Percentiles rank a stretch among this genome's conserved stretches.
These are phyloP conservation scores for Nadsonia fulvescens DNA, from an alignment of 805 yeast genomes.

Conservation along the genomic window DNA sequence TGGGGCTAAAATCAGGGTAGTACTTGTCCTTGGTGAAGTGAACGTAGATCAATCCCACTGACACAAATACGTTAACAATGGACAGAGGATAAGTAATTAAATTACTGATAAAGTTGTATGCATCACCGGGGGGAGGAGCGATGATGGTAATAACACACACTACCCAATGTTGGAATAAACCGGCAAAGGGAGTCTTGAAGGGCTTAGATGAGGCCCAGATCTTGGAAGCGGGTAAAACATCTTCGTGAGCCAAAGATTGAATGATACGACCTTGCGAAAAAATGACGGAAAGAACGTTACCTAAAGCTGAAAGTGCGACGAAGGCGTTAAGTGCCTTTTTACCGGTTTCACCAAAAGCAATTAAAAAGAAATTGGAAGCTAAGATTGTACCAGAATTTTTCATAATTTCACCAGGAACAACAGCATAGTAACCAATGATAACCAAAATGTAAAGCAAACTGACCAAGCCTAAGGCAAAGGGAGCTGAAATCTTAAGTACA, in stretches of 20 bases:
- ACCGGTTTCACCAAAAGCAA: conserved; percentile 52
- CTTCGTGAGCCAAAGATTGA: conserved; percentile 71
- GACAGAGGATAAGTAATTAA: conserved; percentile 69
- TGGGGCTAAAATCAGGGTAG: conserved; percentile 43
- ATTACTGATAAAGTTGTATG: conserved; percentile 64
- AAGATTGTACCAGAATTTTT: conserved; percentile 44
- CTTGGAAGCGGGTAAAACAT: conserved; percentile 53
- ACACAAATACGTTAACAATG: conserved; percentile 50
- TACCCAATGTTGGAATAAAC: conserved; percentile 59
- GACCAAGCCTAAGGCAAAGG: conserved; percentile 43
- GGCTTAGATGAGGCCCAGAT: conserved; percentile 59
- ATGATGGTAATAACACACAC: conserved; percentile 56
- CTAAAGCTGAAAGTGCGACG: conserved; percentile 67
- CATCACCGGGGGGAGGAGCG: conserved; percentile 80
- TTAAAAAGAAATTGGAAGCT: conserved; percentile 59
- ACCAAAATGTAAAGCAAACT: conserved; percentile 56
- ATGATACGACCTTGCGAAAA: conserved; percentile 69
- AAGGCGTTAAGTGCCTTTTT: conserved; percentile 60
- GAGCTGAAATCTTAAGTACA: conserved; percentile 57
- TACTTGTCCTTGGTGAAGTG: conserved; percentile 32
- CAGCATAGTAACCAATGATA: conserved; percentile 50
- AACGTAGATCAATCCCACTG: conserved; percentile 42
- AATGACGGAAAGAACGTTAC: conserved; percentile 65
- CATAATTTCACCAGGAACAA: conserved; percentile 27
- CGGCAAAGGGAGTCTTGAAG: conserved; percentile 54